A percentile compares a stretch with the other conserved stretches of the same genome.
Conservation (phyloP, 2,329 filamentous ascomycete species). For the Hirsutella minnesotensis region DNA sequence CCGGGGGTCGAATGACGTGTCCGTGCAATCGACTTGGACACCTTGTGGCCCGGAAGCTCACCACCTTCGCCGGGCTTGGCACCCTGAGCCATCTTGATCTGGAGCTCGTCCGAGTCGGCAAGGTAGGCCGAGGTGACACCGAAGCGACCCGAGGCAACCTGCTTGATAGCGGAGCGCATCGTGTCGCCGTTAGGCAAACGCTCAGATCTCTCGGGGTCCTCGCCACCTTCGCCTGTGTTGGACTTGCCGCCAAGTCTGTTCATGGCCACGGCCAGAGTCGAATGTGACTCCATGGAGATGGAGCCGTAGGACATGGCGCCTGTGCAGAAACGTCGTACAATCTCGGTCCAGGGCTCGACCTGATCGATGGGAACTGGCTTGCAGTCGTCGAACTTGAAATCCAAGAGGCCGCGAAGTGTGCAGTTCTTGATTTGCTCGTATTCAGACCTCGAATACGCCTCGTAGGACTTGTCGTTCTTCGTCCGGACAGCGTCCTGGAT, state of each 20-base stretch:
- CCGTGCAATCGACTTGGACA: conserved; percentile 84
- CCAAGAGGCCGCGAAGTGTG: conserved; percentile 83
- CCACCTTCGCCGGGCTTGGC: conserved; percentile 96
- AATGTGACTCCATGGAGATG: conserved; percentile 97
- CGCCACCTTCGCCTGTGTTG: conserved; percentile 94
- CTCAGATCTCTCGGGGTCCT: conserved; percentile 83
- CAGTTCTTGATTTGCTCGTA: conserved; percentile 97
- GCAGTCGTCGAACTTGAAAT: conserved; percentile 88
- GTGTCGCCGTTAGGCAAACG: conserved; percentile 85
- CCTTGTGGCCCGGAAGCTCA: conserved; percentile 94
- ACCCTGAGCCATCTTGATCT: conserved; percentile 99
- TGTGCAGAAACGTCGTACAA: conserved; percentile 90
- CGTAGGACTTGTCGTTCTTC: conserved; percentile 98
- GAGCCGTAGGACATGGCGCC: conserved; percentile 98
- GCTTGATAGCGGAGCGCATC: conserved; percentile 95
- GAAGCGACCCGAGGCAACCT: conserved; percentile 90
- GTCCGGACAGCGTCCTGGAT: conserved; percentile 92
- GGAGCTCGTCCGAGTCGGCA: conserved; percentile 87
- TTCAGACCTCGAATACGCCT: conserved; percentile 85
- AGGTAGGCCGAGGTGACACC: conserved; percentile 93
- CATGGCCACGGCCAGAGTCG: conserved; percentile 90
- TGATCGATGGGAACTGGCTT: conserved; percentile 85
- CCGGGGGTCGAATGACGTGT: conserved; percentile 94
- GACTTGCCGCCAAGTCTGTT: conserved; percentile 94
- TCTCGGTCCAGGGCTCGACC: conserved; percentile 96